Base-by-base conservation (phyloP, 345 rosid species). In the Sonneratia alba region DNA sequence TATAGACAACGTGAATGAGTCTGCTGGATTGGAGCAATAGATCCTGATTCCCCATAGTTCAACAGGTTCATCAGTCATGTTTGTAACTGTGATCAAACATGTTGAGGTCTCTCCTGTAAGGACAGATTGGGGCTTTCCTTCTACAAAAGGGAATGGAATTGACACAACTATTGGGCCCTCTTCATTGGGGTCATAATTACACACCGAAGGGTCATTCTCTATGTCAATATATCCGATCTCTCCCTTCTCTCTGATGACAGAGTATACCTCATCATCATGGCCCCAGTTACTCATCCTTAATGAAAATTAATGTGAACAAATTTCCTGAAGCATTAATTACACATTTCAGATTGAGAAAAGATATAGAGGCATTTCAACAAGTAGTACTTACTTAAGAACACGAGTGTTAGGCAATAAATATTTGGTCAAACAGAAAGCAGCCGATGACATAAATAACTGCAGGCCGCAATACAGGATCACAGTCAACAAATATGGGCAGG, bases 11-110 rank as follows among this genome's bases (percentile, higher is more conserved):
- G 70, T 74, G 63, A 81, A 88, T 0, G 85, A 71, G 18, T 83
- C 77, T 0, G 68, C 61, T 14, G 85, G 88, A 72, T 79, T 79
- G 2, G 86, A 86, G 68, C 81, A 67, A 72, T 59, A 84, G 43
- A 86, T 86, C 65, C 68, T 78, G 47, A 84, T 77, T 36, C 79
- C 85, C 90, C 86, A 86, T 22, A 84, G 74, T 16, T 84, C 86
- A 21, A 86, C 79, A 0, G 83, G 76, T 19, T 86, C 86, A 55
- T 37, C 63, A 40, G 80, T 72, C 15, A 77, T 73, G 77, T 86
- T 86, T 61, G 72, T 51, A 27, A 84, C 40, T 5, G 86, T 83
- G 57, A 86, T 78, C 4, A 80, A 66, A 68, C 76, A 76, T 43
- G 70, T 75, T 6, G 86, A 78, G 56, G 80, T 83, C 76, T 84